Evolutionary conservation across 768 basidiomycete species (phyloP).

Genomic region (Suillus americanus): DNA sequence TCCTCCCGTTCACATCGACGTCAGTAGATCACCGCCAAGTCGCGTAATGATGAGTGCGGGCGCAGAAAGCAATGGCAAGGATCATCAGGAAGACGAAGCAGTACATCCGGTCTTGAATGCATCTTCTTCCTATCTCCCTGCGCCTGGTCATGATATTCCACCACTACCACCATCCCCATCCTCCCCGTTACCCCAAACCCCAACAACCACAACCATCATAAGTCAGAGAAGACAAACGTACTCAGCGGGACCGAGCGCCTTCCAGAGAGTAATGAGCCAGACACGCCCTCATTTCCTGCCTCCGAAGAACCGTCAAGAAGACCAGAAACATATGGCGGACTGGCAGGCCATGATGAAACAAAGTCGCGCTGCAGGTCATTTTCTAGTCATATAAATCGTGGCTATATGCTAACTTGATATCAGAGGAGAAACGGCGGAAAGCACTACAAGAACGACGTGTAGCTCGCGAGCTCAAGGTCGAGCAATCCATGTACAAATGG

Average conservation of each 20-base stretch:
- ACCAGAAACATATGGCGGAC: conserved; percentile 78
- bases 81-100: background rate
- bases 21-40: conserved; percentile 33
- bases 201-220: conserved; percentile 15
- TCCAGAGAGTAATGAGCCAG: conserved; percentile 81
- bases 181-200: conserved; percentile 21
- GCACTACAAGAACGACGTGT: conserved; percentile 62
- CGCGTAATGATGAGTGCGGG: conserved; percentile 25
- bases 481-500: conserved; percentile 73
- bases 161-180: conserved; percentile 31
- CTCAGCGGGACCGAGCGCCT: conserved; percentile 62
- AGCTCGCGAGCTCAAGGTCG: conserved; percentile 64
- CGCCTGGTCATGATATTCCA: conserved; percentile 18
- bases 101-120: background rate
- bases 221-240: conserved; percentile 46
- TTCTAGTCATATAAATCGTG: conserved; percentile 2
- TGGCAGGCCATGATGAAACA: conserved; percentile 89
- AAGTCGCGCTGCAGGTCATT: conserved; percentile 70
- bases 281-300: conserved; percentile 86
- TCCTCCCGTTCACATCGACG: conserved; percentile 46
- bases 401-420: conserved; percentile 3
- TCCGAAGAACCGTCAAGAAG: conserved; percentile 76
- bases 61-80: background rate
- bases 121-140: background rate
- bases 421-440: conserved; percentile 72